Base-by-base conservation (phyloP, 1,139 yeast genomes). In the Hyphopichia burtonii region DNA sequence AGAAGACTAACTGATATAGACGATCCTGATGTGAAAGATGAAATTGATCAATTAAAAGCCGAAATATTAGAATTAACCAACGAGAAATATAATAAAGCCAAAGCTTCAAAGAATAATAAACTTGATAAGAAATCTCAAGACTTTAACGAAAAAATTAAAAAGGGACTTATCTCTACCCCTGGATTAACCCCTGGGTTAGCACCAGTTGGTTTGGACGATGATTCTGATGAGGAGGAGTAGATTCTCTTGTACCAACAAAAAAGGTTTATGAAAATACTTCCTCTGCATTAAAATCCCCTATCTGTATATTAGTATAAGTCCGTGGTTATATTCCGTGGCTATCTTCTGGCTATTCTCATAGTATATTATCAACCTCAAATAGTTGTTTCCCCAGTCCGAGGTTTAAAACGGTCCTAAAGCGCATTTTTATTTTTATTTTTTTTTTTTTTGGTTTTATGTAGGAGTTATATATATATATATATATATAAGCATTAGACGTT, bases 101-200 rank as follows among this genome's bases (percentile, higher is more conserved):
- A 53, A 52, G 55, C 51, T 46, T 52, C 33, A 10, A 55, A 37
- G 55, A 51, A 46, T 52, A 49, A 37, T 38, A 50, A 49, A 42
- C 56, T 57, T 37, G 52, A 60, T 44, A 67, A 70, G 53, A 64
- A 66, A 46, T 15, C 20, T 12, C 62, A 56, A 31, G 71, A 69
- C 27, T 76, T 78, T 53, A 65, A 71, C 41, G 61, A 63, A 31
- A 75, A 72, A 56, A 61, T 76, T 40, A 60, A 72, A 44, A 64
- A 63, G 41, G 80, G 80, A 12, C 53, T 57, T 39, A 63, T 68
- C 46, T 63, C 76, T 10, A 76, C 74, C 52, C 83, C 89, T 37
- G 95, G 95, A 12, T 71, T 89, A 44, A 89, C 96, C 0, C 96
- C 96, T 1, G 96, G 96, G 42, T 74, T 89, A 61, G 96, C 96